A percentile compares a stretch with the other conserved stretches of the same genome.
phyloP scores from a whole-genome alignment of 2,329 filamentous ascomycete species.

The Aspergillus hiratsukae region DNA sequence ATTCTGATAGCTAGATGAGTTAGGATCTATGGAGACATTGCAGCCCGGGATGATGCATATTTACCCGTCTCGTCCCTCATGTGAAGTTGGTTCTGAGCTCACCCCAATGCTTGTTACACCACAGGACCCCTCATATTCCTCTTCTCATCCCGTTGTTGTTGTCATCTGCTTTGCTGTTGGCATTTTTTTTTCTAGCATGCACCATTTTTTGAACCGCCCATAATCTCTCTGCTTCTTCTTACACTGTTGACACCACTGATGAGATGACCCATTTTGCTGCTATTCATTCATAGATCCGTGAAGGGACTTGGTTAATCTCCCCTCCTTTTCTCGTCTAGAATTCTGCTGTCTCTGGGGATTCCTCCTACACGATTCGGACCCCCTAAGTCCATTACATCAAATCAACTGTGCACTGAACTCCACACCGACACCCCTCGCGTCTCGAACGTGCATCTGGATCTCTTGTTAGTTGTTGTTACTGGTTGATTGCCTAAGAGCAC shows the following conservation, averaged over 20 bases:
- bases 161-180: no score
- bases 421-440: neutral
- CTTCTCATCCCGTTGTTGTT: conserved; percentile 1
- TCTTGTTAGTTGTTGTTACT: neutral
- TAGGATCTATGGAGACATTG: conserved; percentile 6
- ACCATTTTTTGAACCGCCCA: neutral
- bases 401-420: neutral
- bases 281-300: neutral
- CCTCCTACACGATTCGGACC: neutral
- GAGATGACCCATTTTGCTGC: neutral
- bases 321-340: neutral
- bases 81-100: conserved; percentile 2
- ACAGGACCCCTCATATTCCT: conserved; percentile 1
- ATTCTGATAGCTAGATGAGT: conserved; percentile 10
- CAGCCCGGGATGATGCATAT: conserved; percentile 3
- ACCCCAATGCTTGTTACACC: conserved; percentile 1
- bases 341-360: neutral
- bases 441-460: neutral
- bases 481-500: conserved; percentile 1
- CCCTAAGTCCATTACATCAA: neutral
- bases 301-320: neutral
- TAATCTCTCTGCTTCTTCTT: neutral
- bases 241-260: neutral
- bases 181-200: neutral
- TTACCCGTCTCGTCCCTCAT: conserved; percentile 7